phyloP scores from a whole-genome alignment of 192 early-diverging fungal genomes.

The Lobosporangium transversale region DNA sequence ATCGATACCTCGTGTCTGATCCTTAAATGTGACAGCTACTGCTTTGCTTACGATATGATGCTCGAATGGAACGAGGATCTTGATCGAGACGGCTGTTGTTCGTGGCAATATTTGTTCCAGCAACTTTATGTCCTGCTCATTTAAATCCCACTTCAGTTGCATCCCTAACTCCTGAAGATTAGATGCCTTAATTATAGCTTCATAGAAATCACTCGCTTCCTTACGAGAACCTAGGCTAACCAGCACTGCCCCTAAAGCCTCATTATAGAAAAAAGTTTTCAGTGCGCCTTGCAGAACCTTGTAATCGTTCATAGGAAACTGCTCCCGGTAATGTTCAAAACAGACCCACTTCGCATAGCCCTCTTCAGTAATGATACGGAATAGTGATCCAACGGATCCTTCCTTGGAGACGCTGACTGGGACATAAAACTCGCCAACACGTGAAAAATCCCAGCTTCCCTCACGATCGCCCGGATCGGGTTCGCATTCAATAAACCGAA shows the following conservation, averaged over 20 bases:
- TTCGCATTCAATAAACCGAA: conserved; percentile 16
- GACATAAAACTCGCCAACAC: conserved; percentile 13
- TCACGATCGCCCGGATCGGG: conserved; percentile 14
- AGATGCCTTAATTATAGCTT: conserved; percentile 16
- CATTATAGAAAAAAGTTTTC: conserved; percentile 14
- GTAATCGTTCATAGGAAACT: conserved; percentile 16
- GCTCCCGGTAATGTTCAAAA: conserved; percentile 16
- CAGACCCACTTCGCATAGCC: too few relatives aligned
- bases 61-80: conserved; percentile 1
- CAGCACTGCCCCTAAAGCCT: conserved; percentile 10
- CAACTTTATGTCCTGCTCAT: conserved; percentile 1
- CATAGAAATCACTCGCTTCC: conserved; percentile 11
- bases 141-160: conserved; percentile 3
- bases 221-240: conserved; percentile 3
- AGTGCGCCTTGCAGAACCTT: conserved; percentile 1
- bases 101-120: conserved; percentile 1
- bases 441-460: conserved; percentile 18
- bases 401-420: conserved; percentile 7
- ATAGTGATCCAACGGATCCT: conserved; percentile 11
- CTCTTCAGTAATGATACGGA: conserved; percentile 17
- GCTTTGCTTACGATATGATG: neutral
- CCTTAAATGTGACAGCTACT: neutral
- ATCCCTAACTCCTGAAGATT: conserved; percentile 17
- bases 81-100: conserved; percentile 13
- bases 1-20: neutral